Conservation (phyloP, 164 flowering plant species). For the Warburgia ugandensis region DNA sequence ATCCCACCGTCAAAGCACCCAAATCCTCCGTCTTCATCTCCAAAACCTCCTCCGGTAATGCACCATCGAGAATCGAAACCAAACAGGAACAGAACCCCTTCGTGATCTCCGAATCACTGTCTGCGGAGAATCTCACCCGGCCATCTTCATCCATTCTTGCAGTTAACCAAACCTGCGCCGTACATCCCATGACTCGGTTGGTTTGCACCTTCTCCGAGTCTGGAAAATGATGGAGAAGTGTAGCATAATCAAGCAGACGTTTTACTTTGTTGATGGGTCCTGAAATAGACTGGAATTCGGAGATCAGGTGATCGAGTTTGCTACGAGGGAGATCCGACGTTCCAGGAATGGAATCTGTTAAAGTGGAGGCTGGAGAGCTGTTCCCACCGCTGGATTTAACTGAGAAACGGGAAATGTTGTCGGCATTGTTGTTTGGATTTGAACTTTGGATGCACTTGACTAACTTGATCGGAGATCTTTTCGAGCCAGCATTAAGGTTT, state of each 20-base stretch:
- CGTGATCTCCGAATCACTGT: constrained; percentile 87
- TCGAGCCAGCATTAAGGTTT: no score
- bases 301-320: constrained; percentile 32
- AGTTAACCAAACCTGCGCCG: constrained; percentile 81
- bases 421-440: no score
- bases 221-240: constrained; percentile 34
- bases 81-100: constrained; percentile 70
- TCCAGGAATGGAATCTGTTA: no score
- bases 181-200: constrained; percentile 88
- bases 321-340: constrained; percentile 20
- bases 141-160: constrained; percentile 41
- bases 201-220: constrained; percentile 29
- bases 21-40: constrained; percentile 61
- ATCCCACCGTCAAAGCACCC: constrained; percentile 51
- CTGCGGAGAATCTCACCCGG: constrained; percentile 55
- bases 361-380: no score
- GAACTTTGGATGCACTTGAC: no score
- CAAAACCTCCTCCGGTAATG: constrained; percentile 66
- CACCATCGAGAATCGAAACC: constrained; percentile 58
- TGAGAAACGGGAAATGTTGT: no score
- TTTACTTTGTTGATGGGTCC: constrained; percentile 71
- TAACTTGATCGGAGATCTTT: no score
- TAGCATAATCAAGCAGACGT: constrained; percentile 53
- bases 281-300: constrained; percentile 48
- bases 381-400: no score